Base-by-base conservation (phyloP, 805 yeast species). In the Sugiyamaella boreocaroliniensis region DNA sequence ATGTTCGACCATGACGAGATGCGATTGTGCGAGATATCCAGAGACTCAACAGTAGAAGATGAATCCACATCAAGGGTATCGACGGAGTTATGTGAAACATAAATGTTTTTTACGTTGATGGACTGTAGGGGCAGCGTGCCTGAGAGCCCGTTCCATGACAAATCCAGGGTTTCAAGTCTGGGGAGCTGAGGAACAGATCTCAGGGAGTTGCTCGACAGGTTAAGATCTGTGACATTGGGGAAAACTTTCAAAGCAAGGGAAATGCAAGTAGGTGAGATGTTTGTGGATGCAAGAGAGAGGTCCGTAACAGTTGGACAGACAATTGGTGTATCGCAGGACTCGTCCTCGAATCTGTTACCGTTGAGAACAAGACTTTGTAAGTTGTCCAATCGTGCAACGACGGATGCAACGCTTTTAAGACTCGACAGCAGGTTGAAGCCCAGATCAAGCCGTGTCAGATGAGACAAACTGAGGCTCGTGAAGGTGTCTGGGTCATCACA, bases 351-450 rank as follows among this genome's bases (percentile, higher is more conserved):
- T 34, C 72, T 58, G 49, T 71, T 71, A 11, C 72, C 73, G 40
- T 80, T 82, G 44, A 86, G 58, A 43, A 76, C 73, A 32, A 87
- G 57, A 1, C 64, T 62, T 19, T 60, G 54, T 6, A 88, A 56
- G 0, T 55, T 53, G 0, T 75, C 71, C 32, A 82, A 55, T 2
- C 59, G 52, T 2, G 58, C 50, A 0, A 76, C 54, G 12, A 83
- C 64, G 1, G 61, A 56, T 49, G 73, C 60, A 0, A 85, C 61
- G 1, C 65, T 68, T 0, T 61, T 51, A 54, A 82, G 61, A 49
- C 72, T 67, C 18, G 63, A 61, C 42, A 87, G 65, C 47, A 85
- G 65, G 63, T 87, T 85, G 62, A 68, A 78, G 11, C 88, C 76
- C 47, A 89, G 58, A 65, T 85, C 87, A 41, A 89, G 68, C 19